phyloP scores from a whole-genome alignment of 805 yeast genomes.

The Candida ipomoeae region DNA sequence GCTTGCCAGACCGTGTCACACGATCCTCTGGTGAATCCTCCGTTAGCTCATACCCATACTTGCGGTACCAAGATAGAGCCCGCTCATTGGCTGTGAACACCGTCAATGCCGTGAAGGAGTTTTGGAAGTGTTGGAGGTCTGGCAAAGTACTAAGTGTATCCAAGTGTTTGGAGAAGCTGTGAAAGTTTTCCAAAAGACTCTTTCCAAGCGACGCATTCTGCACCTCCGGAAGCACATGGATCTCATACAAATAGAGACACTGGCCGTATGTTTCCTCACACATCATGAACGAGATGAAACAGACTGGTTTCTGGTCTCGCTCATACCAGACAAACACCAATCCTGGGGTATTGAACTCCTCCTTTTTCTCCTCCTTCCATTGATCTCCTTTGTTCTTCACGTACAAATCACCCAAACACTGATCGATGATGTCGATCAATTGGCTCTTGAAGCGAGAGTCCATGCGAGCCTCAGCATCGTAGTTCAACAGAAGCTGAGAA shows the following conservation, averaged over 20 bases:
- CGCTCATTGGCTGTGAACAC: conserved; percentile 45
- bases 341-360: conserved; percentile 47
- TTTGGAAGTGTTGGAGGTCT: conserved; percentile 8
- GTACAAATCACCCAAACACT: conserved; percentile 28
- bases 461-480: conserved; percentile 2
- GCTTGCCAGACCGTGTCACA: conserved; percentile 35
- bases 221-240: conserved; percentile 39
- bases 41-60: conserved; percentile 35
- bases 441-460: background rate
- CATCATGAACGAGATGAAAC: conserved; percentile 46
- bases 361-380: conserved; percentile 40
- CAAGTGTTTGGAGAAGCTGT: conserved; percentile 17
- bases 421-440: conserved; percentile 24
- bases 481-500: background rate
- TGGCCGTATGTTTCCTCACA: conserved; percentile 34
- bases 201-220: conserved; percentile 40
- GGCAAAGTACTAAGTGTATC: background rate
- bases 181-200: conserved; percentile 33
- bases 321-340: conserved; percentile 39
- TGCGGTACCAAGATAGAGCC: conserved; percentile 43
- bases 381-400: conserved; percentile 26
- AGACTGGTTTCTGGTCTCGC: conserved; percentile 19
- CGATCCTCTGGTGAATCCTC: conserved; percentile 44
- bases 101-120: conserved; percentile 39
- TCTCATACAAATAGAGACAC: conserved; percentile 51